Evolutionary conservation across 1,284 basidiomycete genomes (phyloP).

Genomic region (Trichosporon coremiiforme): DNA sequence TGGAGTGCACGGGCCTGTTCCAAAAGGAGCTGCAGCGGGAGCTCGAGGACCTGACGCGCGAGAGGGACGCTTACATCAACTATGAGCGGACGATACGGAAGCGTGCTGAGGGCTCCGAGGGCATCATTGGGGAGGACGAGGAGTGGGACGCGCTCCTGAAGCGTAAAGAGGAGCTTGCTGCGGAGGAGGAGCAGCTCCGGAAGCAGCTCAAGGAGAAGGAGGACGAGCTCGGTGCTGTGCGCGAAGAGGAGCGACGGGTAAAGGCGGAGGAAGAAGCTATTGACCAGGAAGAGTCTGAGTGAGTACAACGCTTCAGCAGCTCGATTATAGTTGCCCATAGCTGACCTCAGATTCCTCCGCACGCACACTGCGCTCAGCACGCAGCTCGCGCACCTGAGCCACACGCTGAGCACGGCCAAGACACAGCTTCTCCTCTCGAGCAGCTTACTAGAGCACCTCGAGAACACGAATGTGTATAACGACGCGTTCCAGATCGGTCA

Average conservation of each 20-base stretch:
- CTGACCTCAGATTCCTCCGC: constrained; percentile 58
- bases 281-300: constrained; percentile 71
- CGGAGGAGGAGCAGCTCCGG: constrained; percentile 65
- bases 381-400: constrained; percentile 33
- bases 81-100: constrained; percentile 77
- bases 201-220: constrained; percentile 60
- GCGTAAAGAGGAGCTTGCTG: constrained; percentile 61
- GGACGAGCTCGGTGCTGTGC: constrained; percentile 71
- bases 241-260: constrained; percentile 72
- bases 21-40: constrained; percentile 75
- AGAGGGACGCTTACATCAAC: constrained; percentile 87
- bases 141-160: constrained; percentile 64
- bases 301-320: constrained; percentile 26
- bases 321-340: background rate
- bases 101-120: constrained; percentile 54
- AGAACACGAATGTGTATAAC: constrained; percentile 95
- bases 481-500: constrained; percentile 98
- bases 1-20: constrained; percentile 85
- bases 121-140: constrained; percentile 46
- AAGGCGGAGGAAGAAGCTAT: constrained; percentile 71
- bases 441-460: constrained; percentile 63
- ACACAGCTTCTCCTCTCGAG: constrained; percentile 51
- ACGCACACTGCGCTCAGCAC: constrained; percentile 36
- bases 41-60: constrained; percentile 85
- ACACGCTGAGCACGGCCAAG: constrained; percentile 38